Percentiles rank a stretch among this genome's conserved stretches.
These are phyloP conservation scores for Cryphonectria radicalis DNA, from an alignment of 2,329 filamentous ascomycete species.

Conservation along the genomic window DNA sequence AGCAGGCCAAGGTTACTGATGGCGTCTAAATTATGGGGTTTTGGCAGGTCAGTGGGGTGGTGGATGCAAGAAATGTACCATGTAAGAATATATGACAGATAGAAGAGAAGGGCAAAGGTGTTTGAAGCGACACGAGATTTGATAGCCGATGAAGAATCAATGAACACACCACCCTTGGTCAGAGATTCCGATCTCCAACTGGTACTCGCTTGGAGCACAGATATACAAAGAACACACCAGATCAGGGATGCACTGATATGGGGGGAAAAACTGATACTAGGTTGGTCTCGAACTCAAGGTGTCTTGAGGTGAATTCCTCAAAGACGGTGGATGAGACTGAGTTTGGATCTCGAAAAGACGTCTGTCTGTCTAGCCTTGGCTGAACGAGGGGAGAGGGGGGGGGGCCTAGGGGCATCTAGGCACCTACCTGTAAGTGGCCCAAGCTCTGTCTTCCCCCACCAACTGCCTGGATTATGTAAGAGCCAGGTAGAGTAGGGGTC, in stretches of 20 bases:
- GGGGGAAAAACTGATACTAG: background rate
- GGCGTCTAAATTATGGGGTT: background rate
- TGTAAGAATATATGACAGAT: background rate
- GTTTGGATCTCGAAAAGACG: background rate
- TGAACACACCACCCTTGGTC: background rate
- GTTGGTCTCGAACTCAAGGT: background rate
- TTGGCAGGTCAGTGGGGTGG: background rate
- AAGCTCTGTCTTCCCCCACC: background rate
- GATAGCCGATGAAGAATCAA: background rate
- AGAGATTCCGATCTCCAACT: background rate
- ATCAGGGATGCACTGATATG: background rate
- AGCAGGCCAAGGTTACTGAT: background rate
- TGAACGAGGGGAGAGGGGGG: background rate
- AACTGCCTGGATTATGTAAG: conserved; percentile 3
- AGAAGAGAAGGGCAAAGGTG: background rate
- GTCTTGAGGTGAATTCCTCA: background rate
- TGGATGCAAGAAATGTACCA: background rate
- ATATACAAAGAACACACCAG: background rate
- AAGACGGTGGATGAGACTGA: background rate
- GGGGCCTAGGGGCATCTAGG: background rate
- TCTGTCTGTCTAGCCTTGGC: too few relatives aligned
- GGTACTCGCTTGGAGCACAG: background rate
- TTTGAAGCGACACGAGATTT: background rate
- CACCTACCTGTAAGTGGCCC: background rate
- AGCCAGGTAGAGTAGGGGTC: background rate